Base-by-base conservation (phyloP, 108 stramenopile genomes). In the Bacterosira constricta region DNA sequence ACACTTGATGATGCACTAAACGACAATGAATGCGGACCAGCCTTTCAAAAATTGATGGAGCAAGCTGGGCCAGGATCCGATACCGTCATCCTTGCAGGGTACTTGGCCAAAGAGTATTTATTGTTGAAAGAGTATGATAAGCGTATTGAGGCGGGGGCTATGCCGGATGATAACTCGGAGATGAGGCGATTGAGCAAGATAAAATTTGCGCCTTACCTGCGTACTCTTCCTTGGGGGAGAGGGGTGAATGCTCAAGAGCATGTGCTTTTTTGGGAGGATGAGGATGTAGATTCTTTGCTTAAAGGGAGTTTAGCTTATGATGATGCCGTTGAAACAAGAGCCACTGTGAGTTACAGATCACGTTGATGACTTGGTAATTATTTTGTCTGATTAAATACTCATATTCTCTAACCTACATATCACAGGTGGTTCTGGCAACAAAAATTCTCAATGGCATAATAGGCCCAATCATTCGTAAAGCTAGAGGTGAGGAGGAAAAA, bases 181-280 rank as follows among this genome's bases (percentile, higher is more conserved):
- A 61, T 45, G 63, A 53, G 41, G 31, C 39, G 63, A 4, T 32
- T 66, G 54, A 55, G 56, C 53, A 81, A 73, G 0, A 36, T 76
- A 45, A 44, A 64, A 23, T 90, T 85, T 75, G 79, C 75, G 20
- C 79, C 87, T 1, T 90, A 90, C 51, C 60, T 90, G 32, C 51
- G 63, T 10, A 86, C 87, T n/a, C 66, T 90, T 31, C 90, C 90
- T 6, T 90, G 90, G 90, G 55, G 83, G 63, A 65, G 86, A 21
- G 86, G 87, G 9, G 68, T 88, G 59, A 90, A 90, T 69, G 86
- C 75, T 25, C 90, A 90, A 78, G 87, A 90, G 59, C 90, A 90
- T 61, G 66, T 90, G 18, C 47, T 90, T 34, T 90, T 88, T 77
- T 90, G 90, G 90, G 46, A 52, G 9, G 77, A 83, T 9, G 71